Percentiles rank a stretch among this genome's conserved stretches.
These are phyloP conservation scores for Escovopsis sp. DNA, from an alignment of 2,329 filamentous ascomycete genomes.

Conservation along the genomic window DNA sequence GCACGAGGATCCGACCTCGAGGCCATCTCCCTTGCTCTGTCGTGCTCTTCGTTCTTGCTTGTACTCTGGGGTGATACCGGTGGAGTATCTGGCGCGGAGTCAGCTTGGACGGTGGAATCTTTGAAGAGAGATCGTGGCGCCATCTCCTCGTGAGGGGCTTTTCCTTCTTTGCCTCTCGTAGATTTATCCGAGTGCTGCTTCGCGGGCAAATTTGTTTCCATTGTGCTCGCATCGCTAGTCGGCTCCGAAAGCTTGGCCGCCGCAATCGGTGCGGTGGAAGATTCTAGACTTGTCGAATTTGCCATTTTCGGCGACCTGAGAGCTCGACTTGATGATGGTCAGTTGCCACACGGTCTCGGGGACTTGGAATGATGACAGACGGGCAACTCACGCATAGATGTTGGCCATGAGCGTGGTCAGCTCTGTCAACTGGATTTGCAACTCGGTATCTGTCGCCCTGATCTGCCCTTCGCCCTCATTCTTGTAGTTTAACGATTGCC, in stretches of 20 bases:
- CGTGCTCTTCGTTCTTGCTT: background rate
- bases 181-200: background rate
- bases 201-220: background rate
- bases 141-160: too few species aligned
- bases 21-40: background rate
- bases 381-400: conserved; percentile 17
- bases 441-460: conserved; percentile 13
- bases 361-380: too few species aligned
- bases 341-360: too few species aligned
- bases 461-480: conserved; percentile 19
- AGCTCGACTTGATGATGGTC: conserved; percentile 10
- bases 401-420: conserved; percentile 19
- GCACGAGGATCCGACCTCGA: background rate
- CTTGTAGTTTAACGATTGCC: conserved; percentile 20
- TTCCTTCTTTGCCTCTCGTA: too few species aligned
- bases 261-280: background rate
- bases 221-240: too few species aligned
- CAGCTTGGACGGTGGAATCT: too few species aligned
- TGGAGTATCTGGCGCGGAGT: background rate
- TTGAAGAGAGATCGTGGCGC: too few species aligned
- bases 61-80: background rate
- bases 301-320: conserved; percentile 13
- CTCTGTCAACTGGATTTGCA: conserved; percentile 15
- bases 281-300: too few species aligned
- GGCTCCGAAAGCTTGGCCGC: background rate